phyloP scores from a whole-genome alignment of 2,329 filamentous ascomycete species.

The Colletotrichum sp. region DNA sequence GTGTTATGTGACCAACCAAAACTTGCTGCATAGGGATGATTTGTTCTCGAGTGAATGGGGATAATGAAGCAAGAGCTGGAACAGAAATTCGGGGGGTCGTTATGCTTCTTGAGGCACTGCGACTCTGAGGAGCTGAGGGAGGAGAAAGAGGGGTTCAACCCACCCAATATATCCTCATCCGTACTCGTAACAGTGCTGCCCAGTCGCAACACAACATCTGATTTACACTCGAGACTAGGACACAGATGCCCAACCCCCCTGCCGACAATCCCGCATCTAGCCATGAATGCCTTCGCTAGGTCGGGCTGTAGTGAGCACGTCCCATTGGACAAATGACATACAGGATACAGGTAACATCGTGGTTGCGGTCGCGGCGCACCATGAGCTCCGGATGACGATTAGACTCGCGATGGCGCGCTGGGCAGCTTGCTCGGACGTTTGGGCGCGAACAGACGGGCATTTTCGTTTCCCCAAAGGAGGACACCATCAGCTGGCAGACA shows the following conservation, averaged over 20 bases:
- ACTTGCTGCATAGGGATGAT: neutral
- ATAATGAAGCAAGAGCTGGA: neutral
- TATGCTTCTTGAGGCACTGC: neutral
- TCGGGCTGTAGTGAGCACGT: neutral
- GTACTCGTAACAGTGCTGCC: neutral
- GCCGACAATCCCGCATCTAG: conserved; percentile 6
- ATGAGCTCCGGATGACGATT: conserved; percentile 14
- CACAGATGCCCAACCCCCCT: neutral
- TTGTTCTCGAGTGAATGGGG: neutral
- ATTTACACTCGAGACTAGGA: neutral
- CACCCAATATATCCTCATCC: conserved; percentile 8
- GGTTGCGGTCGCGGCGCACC: neutral
- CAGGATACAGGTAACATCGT: neutral
- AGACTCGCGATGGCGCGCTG: neutral
- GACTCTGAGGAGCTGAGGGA: neutral
- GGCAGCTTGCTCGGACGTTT: neutral
- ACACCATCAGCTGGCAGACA: neutral
- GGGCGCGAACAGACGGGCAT: neutral
- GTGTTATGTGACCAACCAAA: neutral
- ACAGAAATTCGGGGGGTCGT: neutral
- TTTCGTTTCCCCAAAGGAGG: neutral
- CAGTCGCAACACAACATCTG: neutral
- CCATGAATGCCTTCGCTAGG: neutral
- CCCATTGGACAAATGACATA: neutral
- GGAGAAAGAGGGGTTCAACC: neutral